Conservation (phyloP, 164 flowering plant species). For the Malania oleifera region DNA sequence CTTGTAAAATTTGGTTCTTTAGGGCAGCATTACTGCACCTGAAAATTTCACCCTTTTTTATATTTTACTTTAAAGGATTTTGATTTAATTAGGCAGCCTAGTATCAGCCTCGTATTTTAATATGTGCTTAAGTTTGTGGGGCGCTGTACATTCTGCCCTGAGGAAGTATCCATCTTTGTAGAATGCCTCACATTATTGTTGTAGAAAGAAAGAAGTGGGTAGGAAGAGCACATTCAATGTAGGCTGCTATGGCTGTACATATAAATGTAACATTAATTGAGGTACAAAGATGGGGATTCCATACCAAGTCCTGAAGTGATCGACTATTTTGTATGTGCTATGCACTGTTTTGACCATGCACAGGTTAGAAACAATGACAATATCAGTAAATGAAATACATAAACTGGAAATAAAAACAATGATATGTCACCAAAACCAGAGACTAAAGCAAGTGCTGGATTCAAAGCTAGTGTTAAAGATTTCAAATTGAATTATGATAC, state of each 20-base stretch:
- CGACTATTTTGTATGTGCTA: too few species aligned
- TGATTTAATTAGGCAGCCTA: conserved; percentile 6
- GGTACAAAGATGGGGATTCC: conserved; percentile 30
- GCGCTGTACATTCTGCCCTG: conserved; percentile 16
- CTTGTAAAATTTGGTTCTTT: conserved; percentile 8
- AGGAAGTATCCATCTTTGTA: conserved; percentile 10
- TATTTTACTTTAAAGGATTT: not conserved
- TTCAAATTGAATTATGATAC: too few species aligned
- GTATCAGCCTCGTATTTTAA: conserved; percentile 11
- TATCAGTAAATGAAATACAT: too few species aligned
- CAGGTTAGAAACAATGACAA: too few species aligned
- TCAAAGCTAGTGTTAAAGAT: too few species aligned
- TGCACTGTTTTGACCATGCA: too few species aligned
- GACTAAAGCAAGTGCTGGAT: too few species aligned
- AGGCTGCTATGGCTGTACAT: conserved; percentile 29
- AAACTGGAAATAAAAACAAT: too few species aligned
- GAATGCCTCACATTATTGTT: conserved; percentile 13
- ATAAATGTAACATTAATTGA: conserved; percentile 39
- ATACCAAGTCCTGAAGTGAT: conserved; percentile 18
- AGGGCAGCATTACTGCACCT: not conserved
- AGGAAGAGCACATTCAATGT: conserved; percentile 2
- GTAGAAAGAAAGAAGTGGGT: conserved; percentile 13
- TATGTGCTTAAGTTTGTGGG: conserved; percentile 2
- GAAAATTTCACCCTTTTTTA: not conserved
- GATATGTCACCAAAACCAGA: too few species aligned